Base-by-base conservation (phyloP, 495 filamentous ascomycete genomes). In the Chaetomium cochliodes region DNA sequence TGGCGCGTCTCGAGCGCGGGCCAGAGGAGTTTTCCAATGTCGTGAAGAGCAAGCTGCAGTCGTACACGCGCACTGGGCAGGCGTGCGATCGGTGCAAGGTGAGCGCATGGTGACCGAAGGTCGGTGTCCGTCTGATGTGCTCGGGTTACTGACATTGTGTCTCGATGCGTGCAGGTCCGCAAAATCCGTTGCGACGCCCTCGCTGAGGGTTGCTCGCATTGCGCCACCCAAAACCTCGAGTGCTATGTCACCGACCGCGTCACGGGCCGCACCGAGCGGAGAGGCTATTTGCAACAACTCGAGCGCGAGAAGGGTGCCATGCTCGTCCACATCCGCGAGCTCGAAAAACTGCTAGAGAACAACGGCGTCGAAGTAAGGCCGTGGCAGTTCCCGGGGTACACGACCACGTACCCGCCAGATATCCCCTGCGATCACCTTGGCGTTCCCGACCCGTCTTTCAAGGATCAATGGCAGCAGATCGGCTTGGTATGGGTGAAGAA, bases 71-170 rank as follows among this genome's bases (percentile, higher is more conserved):
- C 20, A 94, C 90, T 0, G 90, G 90, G 4, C 92, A 94, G 73
- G 92, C 92, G 5, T 97, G 92, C 81, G 92, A 96, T 71, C 83
- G 92, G 56, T 97, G 92, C 81, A 92, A 92, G 82, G 92, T 72
- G 42, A 25, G 49, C 44, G 23, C 44, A 33, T 56, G 12, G 37
- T 44, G 12, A 23, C 26, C 28, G 8, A 37, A 37, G 11, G 1
- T 37, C 8, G 33, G 33, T 37, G 28, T 56, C 18, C 30, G 51
- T 15, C 44, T 18, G 3, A 30, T 44, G 33, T 7, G 33, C 11
- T 37, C 8, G 33, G 33, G 33, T 37, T 12, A n/a, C 66, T 65
- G 50, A 58, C 62, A 11, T 30, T 56, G 46, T 26, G 8, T 16
- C 18, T 23, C 11, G 33, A 9, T 37, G 33, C 30, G n/a, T 23